Conservation (phyloP, 2,329 filamentous ascomycete species). For the Claviceps monticola region DNA sequence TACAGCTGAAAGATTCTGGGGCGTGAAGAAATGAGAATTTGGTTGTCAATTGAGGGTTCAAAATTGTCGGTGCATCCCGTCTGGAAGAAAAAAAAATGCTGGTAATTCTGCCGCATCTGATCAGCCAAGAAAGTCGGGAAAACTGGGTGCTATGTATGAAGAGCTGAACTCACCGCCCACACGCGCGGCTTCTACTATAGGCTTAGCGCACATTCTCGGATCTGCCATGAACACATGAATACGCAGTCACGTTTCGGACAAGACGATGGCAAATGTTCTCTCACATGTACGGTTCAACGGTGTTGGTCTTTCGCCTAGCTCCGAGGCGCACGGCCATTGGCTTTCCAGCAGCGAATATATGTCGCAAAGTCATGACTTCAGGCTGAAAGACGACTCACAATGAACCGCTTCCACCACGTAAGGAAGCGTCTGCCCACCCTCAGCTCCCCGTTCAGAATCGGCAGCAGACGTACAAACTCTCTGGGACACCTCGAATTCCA, state of each 20-base stretch:
- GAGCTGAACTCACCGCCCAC: slow-evolving; percentile 5
- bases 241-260: background rate
- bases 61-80: background rate
- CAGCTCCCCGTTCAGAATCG: background rate
- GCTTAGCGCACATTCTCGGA: background rate
- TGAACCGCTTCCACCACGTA: slow-evolving; percentile 7
- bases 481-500: background rate
- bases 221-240: background rate
- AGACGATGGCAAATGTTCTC: background rate
- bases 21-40: background rate
- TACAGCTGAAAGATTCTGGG: too few species aligned
- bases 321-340: background rate
- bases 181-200: background rate
- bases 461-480: background rate
- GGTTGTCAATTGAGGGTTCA: background rate
- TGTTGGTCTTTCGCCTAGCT: background rate
- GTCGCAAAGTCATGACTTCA: background rate
- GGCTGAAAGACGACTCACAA: background rate
- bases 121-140: background rate
- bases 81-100: slow-evolving; percentile 3
- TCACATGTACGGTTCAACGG: background rate
- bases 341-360: background rate
- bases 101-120: slow-evolving; percentile 5
- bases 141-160: background rate
- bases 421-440: slow-evolving; percentile 6